phyloP scores from a whole-genome alignment of 2,329 filamentous ascomycete genomes.

The Coniochaeta prunicola region DNA sequence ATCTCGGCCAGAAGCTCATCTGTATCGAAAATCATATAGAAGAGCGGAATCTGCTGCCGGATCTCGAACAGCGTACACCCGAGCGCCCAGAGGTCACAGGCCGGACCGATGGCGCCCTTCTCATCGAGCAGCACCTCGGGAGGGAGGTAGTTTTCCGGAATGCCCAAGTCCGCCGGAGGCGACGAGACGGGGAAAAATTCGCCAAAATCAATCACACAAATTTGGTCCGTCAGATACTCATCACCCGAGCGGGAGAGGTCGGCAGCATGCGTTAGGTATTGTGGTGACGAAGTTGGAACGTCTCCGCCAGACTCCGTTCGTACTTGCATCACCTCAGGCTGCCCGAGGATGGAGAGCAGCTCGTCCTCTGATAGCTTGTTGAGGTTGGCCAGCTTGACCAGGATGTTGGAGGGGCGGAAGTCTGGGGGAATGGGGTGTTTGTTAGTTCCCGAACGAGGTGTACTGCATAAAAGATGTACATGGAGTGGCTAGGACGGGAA shows the following conservation, averaged over 20 bases:
- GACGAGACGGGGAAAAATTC: conserved; percentile 2
- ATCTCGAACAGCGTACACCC: conserved; percentile 10
- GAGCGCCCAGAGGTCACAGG: conserved; percentile 8
- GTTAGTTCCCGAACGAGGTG: too few species aligned
- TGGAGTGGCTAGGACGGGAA: background rate
- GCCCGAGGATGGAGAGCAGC: conserved; percentile 4
- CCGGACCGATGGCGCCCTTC: conserved; percentile 3
- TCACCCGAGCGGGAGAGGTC: background rate
- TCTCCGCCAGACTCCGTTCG: conserved; percentile 4
- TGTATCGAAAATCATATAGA: conserved; percentile 5
- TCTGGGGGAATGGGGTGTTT: too few species aligned
- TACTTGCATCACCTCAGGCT: conserved; percentile 2
- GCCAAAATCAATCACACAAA: conserved; percentile 7
- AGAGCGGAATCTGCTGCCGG: conserved; percentile 6
- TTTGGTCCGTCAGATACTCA: conserved; percentile 3
- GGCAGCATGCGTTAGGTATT: background rate
- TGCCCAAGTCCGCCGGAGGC: conserved; percentile 4
- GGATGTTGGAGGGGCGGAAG: conserved; percentile 9
- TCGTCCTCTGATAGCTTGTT: conserved; percentile 6
- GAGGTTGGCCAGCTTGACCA: conserved; percentile 4
- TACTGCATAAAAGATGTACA: background rate
- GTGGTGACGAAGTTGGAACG: background rate
- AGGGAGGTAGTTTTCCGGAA: conserved; percentile 5
- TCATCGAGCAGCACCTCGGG: conserved; percentile 4
- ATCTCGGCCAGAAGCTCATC: conserved; percentile 5